Base-by-base conservation (phyloP, 768 basidiomycete genomes). In the Serpula lacrymans region DNA sequence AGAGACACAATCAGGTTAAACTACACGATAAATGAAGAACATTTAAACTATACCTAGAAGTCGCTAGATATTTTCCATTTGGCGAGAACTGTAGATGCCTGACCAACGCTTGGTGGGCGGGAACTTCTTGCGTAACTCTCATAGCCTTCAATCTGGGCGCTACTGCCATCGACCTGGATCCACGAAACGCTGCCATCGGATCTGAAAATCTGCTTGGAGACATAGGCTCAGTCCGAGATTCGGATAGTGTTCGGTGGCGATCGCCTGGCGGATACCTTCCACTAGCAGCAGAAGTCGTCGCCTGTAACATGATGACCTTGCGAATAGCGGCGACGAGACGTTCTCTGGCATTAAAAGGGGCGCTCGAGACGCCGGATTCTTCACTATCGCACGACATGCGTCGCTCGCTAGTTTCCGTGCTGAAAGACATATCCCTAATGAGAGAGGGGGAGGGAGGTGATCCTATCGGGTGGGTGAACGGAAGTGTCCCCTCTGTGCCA, bases 1-100 rank as follows among this genome's bases (percentile, higher is more conserved):
- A 26, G 23, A 23, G 3, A 16, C 17, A 38, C 46, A 23, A 45
- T 38, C 36, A 38, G 47, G 52, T 28, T 37, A 31, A 24, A 32
- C 17, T 11, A 9, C 20, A 39, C 48, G 20, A 12, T 9, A 17
- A 16, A 28, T 25, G 22, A 4, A 34, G 10, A 27, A 45, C 22
- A 35, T 16, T n/a, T 11, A 31, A 13, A 46, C 61, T 21, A 14
- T 42, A 69, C 65, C 75, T 75, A 23, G 77, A 76, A 2, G 77
- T 77, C 3, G 77, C 75, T 46, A 77, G 47, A 50, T 68, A 74
- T 48, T 67, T 65, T 26, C 75, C 75, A 47, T 74, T 69, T 4
- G 76, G 77, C 11, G 77, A 77, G 53, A 77, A 77, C 43, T 78
- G 74, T 33, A 77, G 52, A 47, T 77, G 74, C 34, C 74, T 57